These are phyloP conservation scores for Mangifera indica DNA, from an alignment of 345 rosid species.

Conservation along the genomic window DNA sequence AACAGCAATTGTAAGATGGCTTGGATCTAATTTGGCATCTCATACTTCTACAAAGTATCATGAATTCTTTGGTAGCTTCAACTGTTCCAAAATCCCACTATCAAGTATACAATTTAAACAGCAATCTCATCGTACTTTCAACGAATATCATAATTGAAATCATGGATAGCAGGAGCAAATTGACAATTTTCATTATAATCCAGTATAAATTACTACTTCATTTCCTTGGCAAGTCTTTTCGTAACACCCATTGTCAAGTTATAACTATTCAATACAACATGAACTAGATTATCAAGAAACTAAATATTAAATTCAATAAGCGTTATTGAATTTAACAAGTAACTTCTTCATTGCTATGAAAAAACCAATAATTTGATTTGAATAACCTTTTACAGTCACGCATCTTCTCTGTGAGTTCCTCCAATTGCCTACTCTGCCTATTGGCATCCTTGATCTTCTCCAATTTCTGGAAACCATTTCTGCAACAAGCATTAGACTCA, in stretches of 20 bases:
- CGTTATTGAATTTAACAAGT: too few relatives aligned
- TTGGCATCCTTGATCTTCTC: slow-evolving; percentile 91
- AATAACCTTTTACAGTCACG: slow-evolving; percentile 82
- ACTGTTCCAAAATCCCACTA: neutral
- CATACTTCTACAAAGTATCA: neutral
- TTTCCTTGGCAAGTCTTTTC: neutral
- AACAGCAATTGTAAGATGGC: neutral
- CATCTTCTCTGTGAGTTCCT: slow-evolving; percentile 94
- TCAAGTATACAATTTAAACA: neutral
- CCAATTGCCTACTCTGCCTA: slow-evolving; percentile 90
- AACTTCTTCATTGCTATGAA: too few relatives aligned
- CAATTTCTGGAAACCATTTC: slow-evolving; percentile 95
- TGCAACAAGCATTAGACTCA: slow-evolving; percentile 18
- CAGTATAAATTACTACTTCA: neutral
- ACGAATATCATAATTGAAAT: too few relatives aligned
- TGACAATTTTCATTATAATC: neutral
- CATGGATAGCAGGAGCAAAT: neutral
- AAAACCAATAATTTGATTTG: neutral
- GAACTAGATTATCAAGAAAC: neutral
- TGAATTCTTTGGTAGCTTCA: neutral
- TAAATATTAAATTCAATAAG: neutral
- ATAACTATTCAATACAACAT: neutral
- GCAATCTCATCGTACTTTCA: neutral
- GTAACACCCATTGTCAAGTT: neutral
- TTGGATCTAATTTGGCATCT: neutral